Percentiles rank a stretch among this genome's conserved stretches.
phyloP scores from a whole-genome alignment of 768 basidiomycete genomes.

The Floccularia luteovirens region DNA sequence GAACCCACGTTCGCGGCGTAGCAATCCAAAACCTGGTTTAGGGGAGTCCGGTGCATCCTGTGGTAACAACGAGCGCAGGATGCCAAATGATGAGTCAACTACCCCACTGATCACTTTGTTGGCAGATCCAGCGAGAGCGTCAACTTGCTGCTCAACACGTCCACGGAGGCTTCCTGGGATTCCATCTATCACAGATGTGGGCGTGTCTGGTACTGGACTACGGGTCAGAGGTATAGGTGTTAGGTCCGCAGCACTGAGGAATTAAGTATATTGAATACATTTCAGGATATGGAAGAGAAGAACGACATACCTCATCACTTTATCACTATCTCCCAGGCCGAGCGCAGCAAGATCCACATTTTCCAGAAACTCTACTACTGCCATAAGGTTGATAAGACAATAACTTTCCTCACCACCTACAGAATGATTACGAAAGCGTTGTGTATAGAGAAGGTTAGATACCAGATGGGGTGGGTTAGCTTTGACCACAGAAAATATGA shows the following conservation, averaged over 20 bases:
- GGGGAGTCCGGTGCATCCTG: constrained; percentile 16
- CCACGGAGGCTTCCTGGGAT: constrained; percentile 51
- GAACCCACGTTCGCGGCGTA: constrained; percentile 72
- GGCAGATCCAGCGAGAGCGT: constrained; percentile 76
- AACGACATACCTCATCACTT: constrained; percentile 42
- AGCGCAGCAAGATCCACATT: constrained; percentile 78
- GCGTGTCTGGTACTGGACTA: constrained; percentile 37
- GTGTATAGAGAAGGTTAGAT: constrained; percentile 58
- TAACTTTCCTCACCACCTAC: constrained; percentile 83
- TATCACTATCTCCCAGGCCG: constrained; percentile 54
- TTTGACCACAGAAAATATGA: constrained; percentile 93
- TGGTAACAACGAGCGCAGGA: constrained; percentile 72
- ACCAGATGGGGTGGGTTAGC: constrained; percentile 82
- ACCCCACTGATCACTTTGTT: constrained; percentile 81
- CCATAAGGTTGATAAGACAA: constrained; percentile 90
- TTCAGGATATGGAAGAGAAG: constrained; percentile 2
- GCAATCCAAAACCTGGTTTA: constrained; percentile 55
- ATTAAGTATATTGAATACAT: background rate
- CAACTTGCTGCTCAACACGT: constrained; percentile 74
- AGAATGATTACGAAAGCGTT: constrained; percentile 49
- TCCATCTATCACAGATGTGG: constrained; percentile 36
- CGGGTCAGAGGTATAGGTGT: constrained; percentile 73
- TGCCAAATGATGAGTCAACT: constrained; percentile 85
- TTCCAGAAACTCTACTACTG: constrained; percentile 93
- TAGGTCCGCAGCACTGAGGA: constrained; percentile 64